A percentile compares a stretch with the other conserved stretches of the same genome.
Evolutionary conservation across 2,329 filamentous ascomycete genomes (phyloP).

Genomic region (Exutisphaerella laricina): DNA sequence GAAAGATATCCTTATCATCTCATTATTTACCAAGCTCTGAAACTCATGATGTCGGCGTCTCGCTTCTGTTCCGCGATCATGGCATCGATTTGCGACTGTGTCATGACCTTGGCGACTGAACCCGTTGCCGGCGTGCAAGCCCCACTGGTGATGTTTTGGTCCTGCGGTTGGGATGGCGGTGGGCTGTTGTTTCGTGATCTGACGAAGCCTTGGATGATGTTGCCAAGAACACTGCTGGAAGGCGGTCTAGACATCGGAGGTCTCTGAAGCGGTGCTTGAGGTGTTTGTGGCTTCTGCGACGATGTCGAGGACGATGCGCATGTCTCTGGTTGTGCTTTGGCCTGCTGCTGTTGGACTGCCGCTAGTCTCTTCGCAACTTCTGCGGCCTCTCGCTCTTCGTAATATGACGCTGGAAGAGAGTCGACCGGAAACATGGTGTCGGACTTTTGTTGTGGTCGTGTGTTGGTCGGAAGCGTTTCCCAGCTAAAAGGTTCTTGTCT

Average conservation of each 20-base stretch:
- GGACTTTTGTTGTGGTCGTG: constrained; percentile 1
- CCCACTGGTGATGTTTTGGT: constrained; percentile 11
- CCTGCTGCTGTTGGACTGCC: constrained; percentile 19
- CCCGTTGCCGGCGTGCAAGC: constrained; percentile 16
- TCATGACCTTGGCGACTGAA: constrained; percentile 20
- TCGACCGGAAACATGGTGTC: constrained; percentile 32
- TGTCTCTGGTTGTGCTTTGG: constrained; percentile 15
- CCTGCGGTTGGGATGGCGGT: neutral
- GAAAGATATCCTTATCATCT: neutral
- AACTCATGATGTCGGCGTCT: constrained; percentile 28
- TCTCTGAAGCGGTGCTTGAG: constrained; percentile 17
- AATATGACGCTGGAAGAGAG: constrained; percentile 28
- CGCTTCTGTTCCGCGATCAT: constrained; percentile 27
- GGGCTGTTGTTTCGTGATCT: constrained; percentile 7
- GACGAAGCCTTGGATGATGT: constrained; percentile 25
- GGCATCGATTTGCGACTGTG: constrained; percentile 25
- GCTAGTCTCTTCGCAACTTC: constrained; percentile 23
- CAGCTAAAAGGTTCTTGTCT: neutral
- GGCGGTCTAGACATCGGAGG: constrained; percentile 20
- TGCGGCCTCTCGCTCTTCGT: constrained; percentile 28
- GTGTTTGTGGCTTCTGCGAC: constrained; percentile 14
- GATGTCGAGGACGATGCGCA: constrained; percentile 11
- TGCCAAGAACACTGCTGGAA: constrained; percentile 23
- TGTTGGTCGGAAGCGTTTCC: neutral
- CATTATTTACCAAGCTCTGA: constrained; percentile 15